phyloP scores from a whole-genome alignment of 75 land plant genomes.

The Pseudotsuga menziesii region DNA sequence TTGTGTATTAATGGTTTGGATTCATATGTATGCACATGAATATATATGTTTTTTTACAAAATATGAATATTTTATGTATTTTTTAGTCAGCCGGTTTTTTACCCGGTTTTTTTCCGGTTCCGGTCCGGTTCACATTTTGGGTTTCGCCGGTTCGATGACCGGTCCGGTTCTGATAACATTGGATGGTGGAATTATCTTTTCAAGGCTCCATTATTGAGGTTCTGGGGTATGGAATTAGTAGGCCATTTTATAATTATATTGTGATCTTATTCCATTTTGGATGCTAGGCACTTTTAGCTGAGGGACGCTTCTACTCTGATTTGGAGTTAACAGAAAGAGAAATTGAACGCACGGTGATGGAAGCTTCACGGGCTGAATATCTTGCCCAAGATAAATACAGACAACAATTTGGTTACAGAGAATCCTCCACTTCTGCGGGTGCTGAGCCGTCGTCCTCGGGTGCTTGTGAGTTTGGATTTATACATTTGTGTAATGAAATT shows the following conservation, averaged over 20 bases:
- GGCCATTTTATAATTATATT: neutral
- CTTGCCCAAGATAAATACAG: slow-evolving; percentile 56
- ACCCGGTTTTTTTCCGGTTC: too few species aligned
- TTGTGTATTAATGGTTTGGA: too few species aligned
- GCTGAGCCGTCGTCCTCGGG: slow-evolving; percentile 95
- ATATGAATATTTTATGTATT: too few species aligned
- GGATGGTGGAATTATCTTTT: too few species aligned
- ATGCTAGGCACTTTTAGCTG: slow-evolving; percentile 93
- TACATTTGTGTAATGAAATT: slow-evolving; percentile 6
- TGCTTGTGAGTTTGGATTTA: neutral
- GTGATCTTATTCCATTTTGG: neutral
- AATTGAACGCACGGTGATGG: slow-evolving; percentile 96
- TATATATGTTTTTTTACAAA: too few species aligned
- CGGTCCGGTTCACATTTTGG: too few species aligned
- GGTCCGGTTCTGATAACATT: too few species aligned
- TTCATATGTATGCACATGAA: too few species aligned
- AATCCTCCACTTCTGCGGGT: slow-evolving; percentile 82
- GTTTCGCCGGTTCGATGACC: too few species aligned
- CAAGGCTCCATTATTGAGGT: neutral
- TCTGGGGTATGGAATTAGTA: neutral
- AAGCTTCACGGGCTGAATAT: slow-evolving; percentile 95
- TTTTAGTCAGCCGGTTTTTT: too few species aligned
- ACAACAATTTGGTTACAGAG: slow-evolving; percentile 45
- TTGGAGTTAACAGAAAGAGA: slow-evolving; percentile 98
- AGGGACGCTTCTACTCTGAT: slow-evolving; percentile 95